Percentiles rank a stretch among this genome's conserved stretches.
These are phyloP conservation scores for Pelargonium fulgidum DNA, from an alignment of 441 rosid genomes.

Conservation along the genomic window DNA sequence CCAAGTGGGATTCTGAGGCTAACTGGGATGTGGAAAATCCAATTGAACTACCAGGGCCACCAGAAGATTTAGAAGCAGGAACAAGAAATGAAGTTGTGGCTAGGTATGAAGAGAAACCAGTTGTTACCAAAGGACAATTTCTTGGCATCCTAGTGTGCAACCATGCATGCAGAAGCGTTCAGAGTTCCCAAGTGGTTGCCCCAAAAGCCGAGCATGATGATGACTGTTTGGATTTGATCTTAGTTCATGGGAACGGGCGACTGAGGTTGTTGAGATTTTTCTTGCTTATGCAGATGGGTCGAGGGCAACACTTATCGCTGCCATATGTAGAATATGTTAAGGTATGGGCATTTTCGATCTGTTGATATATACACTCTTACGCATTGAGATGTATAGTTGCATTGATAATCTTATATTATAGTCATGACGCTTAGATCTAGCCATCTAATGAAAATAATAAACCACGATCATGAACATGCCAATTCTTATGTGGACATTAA, in stretches of 20 bases:
- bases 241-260: slow-evolving; percentile 89
- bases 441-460: neutral
- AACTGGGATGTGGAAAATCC: slow-evolving; percentile 78
- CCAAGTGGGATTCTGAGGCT: slow-evolving; percentile 81
- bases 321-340: slow-evolving; percentile 92
- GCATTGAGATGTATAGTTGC: neutral
- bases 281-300: slow-evolving; percentile 52
- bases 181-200: slow-evolving; percentile 91
- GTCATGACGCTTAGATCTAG: neutral
- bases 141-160: slow-evolving; percentile 89
- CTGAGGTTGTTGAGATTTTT: slow-evolving; percentile 76
- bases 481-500: neutral
- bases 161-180: slow-evolving; percentile 91
- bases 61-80: slow-evolving; percentile 62
- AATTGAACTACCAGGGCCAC: slow-evolving; percentile 74
- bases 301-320: slow-evolving; percentile 59
- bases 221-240: slow-evolving; percentile 71
- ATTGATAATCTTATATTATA: neutral
- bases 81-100: slow-evolving; percentile 44
- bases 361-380: slow-evolving; percentile 10
- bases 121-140: slow-evolving; percentile 67
- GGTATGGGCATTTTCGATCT: slow-evolving; percentile 38
- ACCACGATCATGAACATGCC: neutral
- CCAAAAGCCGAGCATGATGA: slow-evolving; percentile 91
- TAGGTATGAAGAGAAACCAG: slow-evolving; percentile 67